These are phyloP conservation scores for Chlorociboria aeruginascens DNA, from an alignment of 495 filamentous ascomycete genomes.

Conservation along the genomic window DNA sequence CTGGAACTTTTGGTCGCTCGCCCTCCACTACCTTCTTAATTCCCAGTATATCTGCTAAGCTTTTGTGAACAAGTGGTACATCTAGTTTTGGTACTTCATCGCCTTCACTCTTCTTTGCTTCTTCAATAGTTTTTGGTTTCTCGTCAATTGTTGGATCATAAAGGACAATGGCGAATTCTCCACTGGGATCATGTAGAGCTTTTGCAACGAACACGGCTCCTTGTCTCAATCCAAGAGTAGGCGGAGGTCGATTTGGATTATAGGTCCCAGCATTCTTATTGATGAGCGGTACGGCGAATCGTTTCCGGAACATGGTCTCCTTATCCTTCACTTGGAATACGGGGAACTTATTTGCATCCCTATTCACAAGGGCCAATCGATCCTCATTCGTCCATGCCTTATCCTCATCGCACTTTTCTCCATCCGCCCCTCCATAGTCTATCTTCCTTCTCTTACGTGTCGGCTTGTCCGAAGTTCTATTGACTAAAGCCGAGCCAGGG, in stretches of 20 bases:
- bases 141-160: slow-evolving; percentile 94
- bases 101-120: slow-evolving; percentile 29
- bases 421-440: slow-evolving; percentile 78
- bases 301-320: slow-evolving; percentile 61
- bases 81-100: slow-evolving; percentile 48
- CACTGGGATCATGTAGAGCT: slow-evolving; percentile 86
- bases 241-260: slow-evolving; percentile 66
- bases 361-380: slow-evolving; percentile 69
- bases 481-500: slow-evolving; percentile 64
- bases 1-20: slow-evolving; percentile 78
- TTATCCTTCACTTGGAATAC: slow-evolving; percentile 88
- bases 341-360: slow-evolving; percentile 82
- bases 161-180: slow-evolving; percentile 92
- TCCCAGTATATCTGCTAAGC: slow-evolving; percentile 88
- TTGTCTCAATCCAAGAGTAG: slow-evolving; percentile 73
- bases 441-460: slow-evolving; percentile 79
- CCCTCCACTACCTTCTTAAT: slow-evolving; percentile 79
- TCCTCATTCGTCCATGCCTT: slow-evolving; percentile 85
- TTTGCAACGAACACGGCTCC: slow-evolving; percentile 81
- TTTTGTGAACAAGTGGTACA: slow-evolving; percentile 80
- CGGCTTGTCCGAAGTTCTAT: slow-evolving; percentile 67
- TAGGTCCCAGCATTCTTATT: slow-evolving; percentile 66
- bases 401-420: slow-evolving; percentile 53
- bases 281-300: slow-evolving; percentile 77
- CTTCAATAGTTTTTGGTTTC: slow-evolving; percentile 46